Evolutionary conservation across 225 moss, liverwort and hornwort genomes (phyloP).

Genomic region (Marchantia polymorpha): DNA sequence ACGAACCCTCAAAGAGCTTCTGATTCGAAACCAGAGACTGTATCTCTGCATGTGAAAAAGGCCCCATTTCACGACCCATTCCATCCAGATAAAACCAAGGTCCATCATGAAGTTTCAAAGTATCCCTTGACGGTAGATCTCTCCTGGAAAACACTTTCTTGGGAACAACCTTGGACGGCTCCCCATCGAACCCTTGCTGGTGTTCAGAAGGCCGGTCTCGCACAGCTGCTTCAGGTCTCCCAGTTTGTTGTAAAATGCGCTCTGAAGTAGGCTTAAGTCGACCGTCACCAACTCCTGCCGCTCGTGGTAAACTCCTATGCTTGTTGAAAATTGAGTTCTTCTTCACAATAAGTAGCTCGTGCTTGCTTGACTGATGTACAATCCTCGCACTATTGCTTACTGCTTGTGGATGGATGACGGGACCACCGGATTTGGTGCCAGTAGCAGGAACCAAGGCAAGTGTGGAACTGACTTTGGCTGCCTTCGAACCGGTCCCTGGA

Average conservation of each 20-base stretch:
- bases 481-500: constrained; percentile 32
- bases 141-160: constrained; percentile 33
- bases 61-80: constrained; percentile 68
- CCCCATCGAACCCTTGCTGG: constrained; percentile 10
- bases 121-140: constrained; percentile 48
- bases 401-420: constrained; percentile 18
- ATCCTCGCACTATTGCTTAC: constrained; percentile 10
- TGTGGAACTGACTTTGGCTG: constrained; percentile 32
- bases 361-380: constrained; percentile 10
- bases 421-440: constrained; percentile 23
- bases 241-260: background rate
- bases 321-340: constrained; percentile 23
- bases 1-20: constrained; percentile 52
- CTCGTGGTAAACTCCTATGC: constrained; percentile 14
- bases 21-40: constrained; percentile 43
- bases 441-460: constrained; percentile 4
- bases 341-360: constrained; percentile 8
- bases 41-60: constrained; percentile 50
- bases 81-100: constrained; percentile 73
- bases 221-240: constrained; percentile 20
- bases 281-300: constrained; percentile 11
- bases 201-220: constrained; percentile 19
- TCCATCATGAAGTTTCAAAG: constrained; percentile 57
- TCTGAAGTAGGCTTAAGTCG: constrained; percentile 15
- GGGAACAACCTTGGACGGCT: constrained; percentile 16